Conservation (phyloP, 352 stramenopile genomes). For the Globisporangium alternatum region DNA sequence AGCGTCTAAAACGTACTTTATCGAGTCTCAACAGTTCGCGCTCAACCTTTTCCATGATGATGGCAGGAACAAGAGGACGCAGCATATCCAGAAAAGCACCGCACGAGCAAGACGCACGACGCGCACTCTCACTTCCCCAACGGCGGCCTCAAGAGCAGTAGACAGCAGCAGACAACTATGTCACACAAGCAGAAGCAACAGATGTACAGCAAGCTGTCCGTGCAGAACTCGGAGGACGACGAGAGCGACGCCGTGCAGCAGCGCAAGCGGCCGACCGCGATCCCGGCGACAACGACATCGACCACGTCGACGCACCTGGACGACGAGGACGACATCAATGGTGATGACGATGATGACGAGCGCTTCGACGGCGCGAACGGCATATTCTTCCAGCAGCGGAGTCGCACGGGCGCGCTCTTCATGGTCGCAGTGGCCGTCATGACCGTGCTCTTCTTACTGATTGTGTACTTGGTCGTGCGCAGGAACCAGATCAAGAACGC, state of each 20-base stretch:
- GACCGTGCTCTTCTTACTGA: slow-evolving; percentile 33
- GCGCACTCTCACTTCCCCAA: background rate
- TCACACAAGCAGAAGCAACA: slow-evolving; percentile 25
- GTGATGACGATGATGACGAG: slow-evolving; percentile 13
- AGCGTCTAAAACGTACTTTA: too few species aligned
- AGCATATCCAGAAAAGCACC: too few species aligned
- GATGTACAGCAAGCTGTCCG: slow-evolving; percentile 19
- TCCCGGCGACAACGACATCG: background rate
- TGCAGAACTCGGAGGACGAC: slow-evolving; percentile 7
- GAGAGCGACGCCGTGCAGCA: slow-evolving; percentile 3
- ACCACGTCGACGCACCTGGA: background rate
- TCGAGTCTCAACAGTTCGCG: too few species aligned
- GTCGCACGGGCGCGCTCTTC: slow-evolving; percentile 20
- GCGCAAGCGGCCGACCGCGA: slow-evolving; percentile 1
- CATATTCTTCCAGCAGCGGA: slow-evolving; percentile 18
- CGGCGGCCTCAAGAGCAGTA: background rate
- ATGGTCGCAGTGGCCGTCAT: slow-evolving; percentile 29
- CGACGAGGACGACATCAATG: background rate
- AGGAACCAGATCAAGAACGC: slow-evolving; percentile 30
- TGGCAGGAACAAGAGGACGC: too few species aligned
- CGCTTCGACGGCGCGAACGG: slow-evolving; percentile 6
- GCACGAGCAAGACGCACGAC: background rate
- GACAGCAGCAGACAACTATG: slow-evolving; percentile 1
- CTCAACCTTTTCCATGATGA: too few species aligned
- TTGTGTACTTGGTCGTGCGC: slow-evolving; percentile 43